phyloP scores from a whole-genome alignment of 2,329 filamentous ascomycete genomes.

The Aspergillus chevalieri region DNA sequence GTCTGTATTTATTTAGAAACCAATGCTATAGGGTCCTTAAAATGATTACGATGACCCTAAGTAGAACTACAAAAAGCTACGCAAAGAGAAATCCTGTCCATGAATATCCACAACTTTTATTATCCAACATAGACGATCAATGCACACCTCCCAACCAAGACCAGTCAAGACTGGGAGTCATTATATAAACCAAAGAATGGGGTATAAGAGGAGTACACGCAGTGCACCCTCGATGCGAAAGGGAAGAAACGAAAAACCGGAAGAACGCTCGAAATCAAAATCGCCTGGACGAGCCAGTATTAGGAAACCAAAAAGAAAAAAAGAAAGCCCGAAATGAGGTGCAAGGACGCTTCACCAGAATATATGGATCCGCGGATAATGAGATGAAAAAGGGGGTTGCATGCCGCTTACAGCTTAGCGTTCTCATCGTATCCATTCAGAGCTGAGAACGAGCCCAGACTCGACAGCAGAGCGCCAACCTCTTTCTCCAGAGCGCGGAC shows the following conservation, averaged over 20 bases:
- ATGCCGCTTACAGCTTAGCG: conserved; percentile 27
- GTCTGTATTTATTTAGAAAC: no score
- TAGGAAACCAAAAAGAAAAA: conserved; percentile 5
- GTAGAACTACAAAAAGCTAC: no score
- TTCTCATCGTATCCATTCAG: conserved; percentile 25
- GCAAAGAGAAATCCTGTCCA: no score
- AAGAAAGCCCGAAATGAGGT: background rate
- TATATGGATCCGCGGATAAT: background rate
- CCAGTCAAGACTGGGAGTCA: background rate
- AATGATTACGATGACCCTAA: no score
- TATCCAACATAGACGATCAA: no score
- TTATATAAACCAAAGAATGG: conserved; percentile 10
- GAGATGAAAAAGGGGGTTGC: conserved; percentile 6
- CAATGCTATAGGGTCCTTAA: no score
- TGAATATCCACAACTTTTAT: no score
- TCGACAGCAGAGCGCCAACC: conserved; percentile 38
- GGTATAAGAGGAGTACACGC: conserved; percentile 17
- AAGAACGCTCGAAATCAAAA: conserved; percentile 17
- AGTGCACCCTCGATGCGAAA: conserved; percentile 11
- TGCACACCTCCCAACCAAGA: background rate
- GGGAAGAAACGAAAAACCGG: conserved; percentile 4
- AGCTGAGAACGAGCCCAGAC: conserved; percentile 19
- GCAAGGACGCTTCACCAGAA: background rate
- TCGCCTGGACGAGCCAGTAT: conserved; percentile 12
- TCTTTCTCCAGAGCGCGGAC: conserved; percentile 43